Conservation (phyloP, 495 filamentous ascomycete genomes). For the Mycothermus thermophilus region DNA sequence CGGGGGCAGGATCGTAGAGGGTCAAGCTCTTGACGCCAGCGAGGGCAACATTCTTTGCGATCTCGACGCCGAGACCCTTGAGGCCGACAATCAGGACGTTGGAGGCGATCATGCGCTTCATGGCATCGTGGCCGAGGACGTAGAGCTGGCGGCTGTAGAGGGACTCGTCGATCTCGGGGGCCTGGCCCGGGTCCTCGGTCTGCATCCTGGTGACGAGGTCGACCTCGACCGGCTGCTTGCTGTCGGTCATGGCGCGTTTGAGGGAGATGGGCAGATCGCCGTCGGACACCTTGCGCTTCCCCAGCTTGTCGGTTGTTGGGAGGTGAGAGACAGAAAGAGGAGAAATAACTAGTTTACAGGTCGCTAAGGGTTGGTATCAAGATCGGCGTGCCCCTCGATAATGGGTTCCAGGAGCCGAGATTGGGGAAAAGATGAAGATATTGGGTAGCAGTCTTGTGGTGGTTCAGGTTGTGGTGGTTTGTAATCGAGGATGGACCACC, state of each 20-base stretch:
- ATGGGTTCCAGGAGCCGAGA: too few species aligned
- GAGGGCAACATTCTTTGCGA: slow-evolving; percentile 97
- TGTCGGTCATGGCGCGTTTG: slow-evolving; percentile 77
- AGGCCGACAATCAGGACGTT: slow-evolving; percentile 87
- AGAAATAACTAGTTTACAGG: not conserved
- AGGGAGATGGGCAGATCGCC: slow-evolving; percentile 57
- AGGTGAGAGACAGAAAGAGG: too few species aligned
- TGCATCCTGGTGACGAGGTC: slow-evolving; percentile 68
- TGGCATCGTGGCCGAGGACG: slow-evolving; percentile 95
- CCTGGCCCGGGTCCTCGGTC: slow-evolving; percentile 50
- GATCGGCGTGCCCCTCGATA: too few species aligned
- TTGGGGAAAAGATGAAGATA: too few species aligned
- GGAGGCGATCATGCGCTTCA: slow-evolving; percentile 97
- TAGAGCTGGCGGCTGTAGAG: slow-evolving; percentile 97
- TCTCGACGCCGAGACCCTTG: slow-evolving; percentile 91
- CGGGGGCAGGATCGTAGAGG: slow-evolving; percentile 70
- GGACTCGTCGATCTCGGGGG: slow-evolving; percentile 79
- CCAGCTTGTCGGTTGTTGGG: slow-evolving; percentile 34
- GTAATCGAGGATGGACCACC: not conserved
- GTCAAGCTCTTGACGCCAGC: slow-evolving; percentile 80
- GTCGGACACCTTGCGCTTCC: slow-evolving; percentile 75
- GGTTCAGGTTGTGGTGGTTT: not conserved
- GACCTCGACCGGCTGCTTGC: slow-evolving; percentile 23
- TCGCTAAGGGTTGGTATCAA: not conserved
- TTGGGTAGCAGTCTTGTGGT: too few species aligned